Conservation (phyloP, 768 basidiomycete genomes). For the Collybiopsis luxurians region DNA sequence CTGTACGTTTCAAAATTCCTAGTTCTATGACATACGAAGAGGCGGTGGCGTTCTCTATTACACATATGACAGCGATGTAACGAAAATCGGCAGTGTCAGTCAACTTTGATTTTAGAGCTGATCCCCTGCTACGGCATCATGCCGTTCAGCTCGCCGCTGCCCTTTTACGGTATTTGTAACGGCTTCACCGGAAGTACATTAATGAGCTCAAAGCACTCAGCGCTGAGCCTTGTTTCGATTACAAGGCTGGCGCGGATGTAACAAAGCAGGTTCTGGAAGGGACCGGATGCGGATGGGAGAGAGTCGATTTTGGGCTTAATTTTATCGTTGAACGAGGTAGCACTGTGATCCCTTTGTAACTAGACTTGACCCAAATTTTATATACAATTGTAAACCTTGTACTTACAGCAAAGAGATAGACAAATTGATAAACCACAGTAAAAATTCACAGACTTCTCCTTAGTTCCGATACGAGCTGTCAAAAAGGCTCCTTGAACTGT, state of each 20-base stretch:
- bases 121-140: slow-evolving; percentile 6
- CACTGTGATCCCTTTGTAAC: background rate
- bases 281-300: background rate
- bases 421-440: too few species aligned
- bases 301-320: background rate
- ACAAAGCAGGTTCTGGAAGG: background rate
- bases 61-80: background rate
- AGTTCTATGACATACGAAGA: background rate
- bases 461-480: too few species aligned
- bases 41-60: background rate
- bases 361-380: too few species aligned
- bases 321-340: background rate
- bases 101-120: background rate
- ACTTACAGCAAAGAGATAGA: too few species aligned
- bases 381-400: too few species aligned
- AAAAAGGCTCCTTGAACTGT: too few species aligned
- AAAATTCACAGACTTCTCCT: too few species aligned
- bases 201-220: background rate
- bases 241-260: background rate
- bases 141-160: slow-evolving; percentile 4
- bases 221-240: background rate
- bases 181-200: background rate
- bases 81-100: background rate
- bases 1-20: slow-evolving; percentile 1
- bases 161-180: background rate